Percentiles rank a stretch among this genome's conserved stretches.
phyloP scores from a whole-genome alignment of 83 land plant genomes.

The Picea mariana region DNA sequence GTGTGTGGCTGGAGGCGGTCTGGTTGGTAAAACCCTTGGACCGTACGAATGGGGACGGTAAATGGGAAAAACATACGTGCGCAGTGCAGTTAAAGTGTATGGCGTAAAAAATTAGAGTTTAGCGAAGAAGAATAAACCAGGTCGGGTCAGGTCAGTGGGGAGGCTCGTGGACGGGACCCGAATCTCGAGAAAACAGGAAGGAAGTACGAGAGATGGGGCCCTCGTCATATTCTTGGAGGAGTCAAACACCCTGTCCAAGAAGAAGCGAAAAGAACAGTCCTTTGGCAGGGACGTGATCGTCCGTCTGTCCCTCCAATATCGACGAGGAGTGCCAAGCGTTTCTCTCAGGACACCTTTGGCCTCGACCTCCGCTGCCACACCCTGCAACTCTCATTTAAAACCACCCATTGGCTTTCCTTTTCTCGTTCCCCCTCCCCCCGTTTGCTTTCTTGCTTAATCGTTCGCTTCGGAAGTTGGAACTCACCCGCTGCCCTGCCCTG shows the following conservation, averaged over 20 bases:
- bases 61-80: background rate
- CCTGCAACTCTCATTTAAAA: no score
- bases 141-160: background rate
- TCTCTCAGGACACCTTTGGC: no score
- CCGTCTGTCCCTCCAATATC: background rate
- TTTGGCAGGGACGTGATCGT: background rate
- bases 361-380: no score
- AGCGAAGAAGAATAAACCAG: background rate
- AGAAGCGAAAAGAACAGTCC: background rate
- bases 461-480: no score
- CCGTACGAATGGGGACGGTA: background rate
- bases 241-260: slow-evolving; percentile 12
- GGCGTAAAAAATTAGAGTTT: background rate
- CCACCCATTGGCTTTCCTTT: no score
- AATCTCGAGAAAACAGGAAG: background rate
- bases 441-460: no score
- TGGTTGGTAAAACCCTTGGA: no score
- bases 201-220: background rate
- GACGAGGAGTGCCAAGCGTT: no score
- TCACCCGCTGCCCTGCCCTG: background rate
- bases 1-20: no score
- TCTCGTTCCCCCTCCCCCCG: no score
- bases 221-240: background rate
- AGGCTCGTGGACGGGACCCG: background rate
- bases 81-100: background rate